Conservation (phyloP, 2,329 filamentous ascomycete genomes). For the Botrytis galanthina region DNA sequence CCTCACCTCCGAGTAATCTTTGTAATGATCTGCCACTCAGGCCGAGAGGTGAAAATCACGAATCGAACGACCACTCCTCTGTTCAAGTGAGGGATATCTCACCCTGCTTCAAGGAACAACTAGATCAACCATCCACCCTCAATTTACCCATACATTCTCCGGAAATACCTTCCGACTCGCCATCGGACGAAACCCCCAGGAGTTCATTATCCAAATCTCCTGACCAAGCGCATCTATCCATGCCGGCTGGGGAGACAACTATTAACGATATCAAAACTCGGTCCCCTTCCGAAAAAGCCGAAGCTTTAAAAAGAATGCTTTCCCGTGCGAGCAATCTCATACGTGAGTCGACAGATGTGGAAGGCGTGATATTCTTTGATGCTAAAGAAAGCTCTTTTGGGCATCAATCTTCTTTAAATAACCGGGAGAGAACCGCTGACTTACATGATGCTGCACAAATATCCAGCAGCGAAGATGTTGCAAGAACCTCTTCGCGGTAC, state of each 20-base stretch:
- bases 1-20: neutral
- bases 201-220: no score
- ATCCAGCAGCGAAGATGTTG: conserved; percentile 8
- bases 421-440: neutral
- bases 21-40: neutral
- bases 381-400: conserved; percentile 22
- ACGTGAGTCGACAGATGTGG: conserved; percentile 33
- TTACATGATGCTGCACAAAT: neutral
- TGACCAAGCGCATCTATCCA: neutral
- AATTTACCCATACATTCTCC: neutral
- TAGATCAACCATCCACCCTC: neutral
- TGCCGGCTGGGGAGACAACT: neutral
- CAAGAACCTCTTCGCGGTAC: neutral
- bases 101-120: neutral
- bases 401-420: neutral
- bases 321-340: conserved; percentile 36
- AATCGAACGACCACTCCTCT: neutral
- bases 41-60: neutral
- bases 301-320: conserved; percentile 30
- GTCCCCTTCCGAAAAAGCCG: conserved; percentile 6
- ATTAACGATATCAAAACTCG: neutral
- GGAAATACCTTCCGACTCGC: no score
- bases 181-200: neutral
- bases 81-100: neutral
- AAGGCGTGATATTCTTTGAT: conserved; percentile 35